A percentile compares a stretch with the other conserved stretches of the same genome.
Evolutionary conservation across 2,329 filamentous ascomycete species (phyloP).

Genomic region (Talaromyces sp.): DNA sequence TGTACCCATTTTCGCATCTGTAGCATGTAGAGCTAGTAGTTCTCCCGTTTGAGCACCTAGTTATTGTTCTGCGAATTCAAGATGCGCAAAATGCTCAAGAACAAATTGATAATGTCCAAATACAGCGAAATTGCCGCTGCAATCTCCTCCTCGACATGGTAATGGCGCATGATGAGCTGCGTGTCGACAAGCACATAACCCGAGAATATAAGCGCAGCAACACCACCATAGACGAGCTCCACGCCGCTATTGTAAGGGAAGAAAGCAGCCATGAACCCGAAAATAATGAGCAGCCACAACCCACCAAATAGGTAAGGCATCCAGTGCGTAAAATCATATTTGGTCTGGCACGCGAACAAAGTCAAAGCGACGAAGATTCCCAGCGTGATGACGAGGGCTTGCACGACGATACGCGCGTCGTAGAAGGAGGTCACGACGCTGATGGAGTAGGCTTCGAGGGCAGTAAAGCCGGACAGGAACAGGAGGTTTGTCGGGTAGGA

Average conservation of each 20-base stretch:
- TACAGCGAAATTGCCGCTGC: constrained; percentile 92
- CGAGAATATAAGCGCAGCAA: constrained; percentile 83
- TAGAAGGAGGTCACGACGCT: constrained; percentile 92
- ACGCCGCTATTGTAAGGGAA: constrained; percentile 77
- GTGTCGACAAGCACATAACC: constrained; percentile 96
- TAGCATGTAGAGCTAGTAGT: neutral
- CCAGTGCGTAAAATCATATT: constrained; percentile 98
- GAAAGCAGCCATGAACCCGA: constrained; percentile 89
- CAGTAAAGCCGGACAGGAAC: constrained; percentile 86
- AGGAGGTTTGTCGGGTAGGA: constrained; percentile 92
- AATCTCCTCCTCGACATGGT: constrained; percentile 98
- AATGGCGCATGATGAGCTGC: constrained; percentile 89
- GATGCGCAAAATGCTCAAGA: constrained; percentile 91
- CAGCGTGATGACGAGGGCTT: constrained; percentile 81
- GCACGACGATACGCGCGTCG: constrained; percentile 75
- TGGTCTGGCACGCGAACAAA: constrained; percentile 91
- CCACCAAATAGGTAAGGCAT: constrained; percentile 90
- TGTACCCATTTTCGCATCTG: neutral
- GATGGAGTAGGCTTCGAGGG: constrained; percentile 89
- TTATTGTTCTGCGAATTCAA: constrained; percentile 95
- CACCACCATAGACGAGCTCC: constrained; percentile 79
- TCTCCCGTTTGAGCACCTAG: constrained; percentile 45
- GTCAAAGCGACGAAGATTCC: constrained; percentile 63
- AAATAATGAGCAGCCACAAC: constrained; percentile 85
- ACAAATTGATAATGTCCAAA: constrained; percentile 94